A percentile compares a stretch with the other conserved stretches of the same genome.
Evolutionary conservation across 495 filamentous ascomycete species (phyloP).

Genomic region (Aspergillus carlsbadensis): DNA sequence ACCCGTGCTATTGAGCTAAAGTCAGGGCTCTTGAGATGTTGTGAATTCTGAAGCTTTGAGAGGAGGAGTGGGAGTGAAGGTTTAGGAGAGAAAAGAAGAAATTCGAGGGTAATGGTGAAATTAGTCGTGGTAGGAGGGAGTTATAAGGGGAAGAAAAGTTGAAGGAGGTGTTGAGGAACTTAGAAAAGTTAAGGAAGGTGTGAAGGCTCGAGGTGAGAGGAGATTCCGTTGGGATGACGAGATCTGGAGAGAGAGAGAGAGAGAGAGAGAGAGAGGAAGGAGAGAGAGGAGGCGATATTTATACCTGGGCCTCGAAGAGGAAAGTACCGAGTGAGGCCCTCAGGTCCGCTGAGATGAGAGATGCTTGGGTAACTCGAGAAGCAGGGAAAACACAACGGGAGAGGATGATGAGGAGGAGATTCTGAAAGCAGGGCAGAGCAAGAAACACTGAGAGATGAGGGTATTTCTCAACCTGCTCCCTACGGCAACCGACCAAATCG

Average conservation of each 20-base stretch:
- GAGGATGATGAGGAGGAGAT: background rate
- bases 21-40: too few relatives aligned
- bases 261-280: slow-evolving; percentile 7
- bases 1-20: too few relatives aligned
- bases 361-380: background rate
- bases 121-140: too few relatives aligned
- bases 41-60: too few relatives aligned
- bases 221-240: background rate
- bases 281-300: slow-evolving; percentile 9
- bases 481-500: too few relatives aligned
- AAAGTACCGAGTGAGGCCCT: background rate
- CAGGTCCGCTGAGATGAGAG: slow-evolving; percentile 10
- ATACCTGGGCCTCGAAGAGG: background rate
- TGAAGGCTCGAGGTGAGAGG: background rate
- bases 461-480: too few relatives aligned
- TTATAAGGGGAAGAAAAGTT: background rate
- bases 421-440: too few relatives aligned
- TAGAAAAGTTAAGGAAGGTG: background rate
- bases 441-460: too few relatives aligned
- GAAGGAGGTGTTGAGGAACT: background rate
- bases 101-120: background rate
- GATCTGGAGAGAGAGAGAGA: slow-evolving; percentile 2
- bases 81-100: background rate
- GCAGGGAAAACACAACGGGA: too few relatives aligned
- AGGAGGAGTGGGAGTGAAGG: too few relatives aligned